Conservation (phyloP, 331 rosid genomes). For the Erythrophleum ivorense region DNA sequence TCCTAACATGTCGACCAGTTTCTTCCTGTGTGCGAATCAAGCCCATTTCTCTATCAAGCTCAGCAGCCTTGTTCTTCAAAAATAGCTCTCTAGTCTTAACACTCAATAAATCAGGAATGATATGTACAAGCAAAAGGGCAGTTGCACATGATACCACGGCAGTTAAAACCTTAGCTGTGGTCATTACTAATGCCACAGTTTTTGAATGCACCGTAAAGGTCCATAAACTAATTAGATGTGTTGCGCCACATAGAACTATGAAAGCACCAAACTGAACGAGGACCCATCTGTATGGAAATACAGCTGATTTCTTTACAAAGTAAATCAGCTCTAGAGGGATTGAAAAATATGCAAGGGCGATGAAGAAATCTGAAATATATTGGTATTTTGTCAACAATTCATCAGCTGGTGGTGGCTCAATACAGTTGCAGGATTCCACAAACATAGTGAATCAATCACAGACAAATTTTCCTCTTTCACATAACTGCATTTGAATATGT, state of each 20-base stretch:
- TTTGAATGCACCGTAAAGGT: slow-evolving; percentile 78
- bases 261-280: slow-evolving; percentile 99
- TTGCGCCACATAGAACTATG: slow-evolving; percentile 95
- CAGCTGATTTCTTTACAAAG: slow-evolving; percentile 95
- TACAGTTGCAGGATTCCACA: slow-evolving; percentile 80
- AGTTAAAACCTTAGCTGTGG: slow-evolving; percentile 83
- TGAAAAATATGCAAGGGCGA: slow-evolving; percentile 93
- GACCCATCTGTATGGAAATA: slow-evolving; percentile 97
- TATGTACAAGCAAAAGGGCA: slow-evolving; percentile 95
- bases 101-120: slow-evolving; percentile 92
- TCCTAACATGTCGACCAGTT: slow-evolving; percentile 95
- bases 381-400: slow-evolving; percentile 90
- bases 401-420: slow-evolving; percentile 92
- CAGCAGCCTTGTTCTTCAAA: slow-evolving; percentile 95
- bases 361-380: slow-evolving; percentile 93
- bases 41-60: slow-evolving; percentile 98
- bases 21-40: slow-evolving; percentile 94
- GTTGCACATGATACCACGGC: slow-evolving; percentile 97
- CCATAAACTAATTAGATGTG: slow-evolving; percentile 92
- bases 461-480: slow-evolving; percentile 38
- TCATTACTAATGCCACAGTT: slow-evolving; percentile 92
- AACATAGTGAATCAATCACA: slow-evolving; percentile 50
- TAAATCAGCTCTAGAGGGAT: slow-evolving; percentile 92
- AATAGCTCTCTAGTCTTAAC: slow-evolving; percentile 89
- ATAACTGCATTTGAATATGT: slow-evolving; percentile 48